Evolutionary conservation across 2,329 filamentous ascomycete species (phyloP).

Genomic region (Colletotrichum sp.): DNA sequence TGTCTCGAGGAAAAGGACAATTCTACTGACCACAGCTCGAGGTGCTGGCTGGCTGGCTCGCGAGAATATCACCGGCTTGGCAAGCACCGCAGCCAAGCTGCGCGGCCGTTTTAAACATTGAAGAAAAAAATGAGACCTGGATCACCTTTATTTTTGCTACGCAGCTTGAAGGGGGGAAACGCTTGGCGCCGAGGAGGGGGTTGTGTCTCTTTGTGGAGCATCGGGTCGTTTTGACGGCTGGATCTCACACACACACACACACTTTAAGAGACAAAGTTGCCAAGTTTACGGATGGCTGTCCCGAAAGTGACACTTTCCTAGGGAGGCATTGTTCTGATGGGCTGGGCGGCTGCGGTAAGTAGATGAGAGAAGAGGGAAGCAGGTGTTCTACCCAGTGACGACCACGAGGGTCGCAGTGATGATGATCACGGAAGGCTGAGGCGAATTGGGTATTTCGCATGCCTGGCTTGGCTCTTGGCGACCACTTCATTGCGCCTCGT

Average conservation of each 20-base stretch:
- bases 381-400: neutral
- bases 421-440: neutral
- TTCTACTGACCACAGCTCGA: neutral
- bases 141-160: neutral
- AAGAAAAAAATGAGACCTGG: neutral
- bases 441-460: neutral
- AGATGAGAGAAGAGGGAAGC: neutral
- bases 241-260: neutral
- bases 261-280: neutral
- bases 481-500: neutral
- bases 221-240: neutral
- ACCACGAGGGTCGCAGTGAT: neutral
- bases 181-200: neutral
- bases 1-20: neutral
- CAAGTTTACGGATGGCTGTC: neutral
- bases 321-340: neutral
- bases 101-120: neutral
- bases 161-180: neutral
- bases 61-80: neutral
- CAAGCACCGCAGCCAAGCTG: neutral
- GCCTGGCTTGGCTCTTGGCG: neutral
- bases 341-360: neutral
- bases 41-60: neutral
- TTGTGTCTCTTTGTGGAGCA: neutral
- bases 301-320: neutral